Percentiles rank a stretch among this genome's conserved stretches.
Evolutionary conservation across 2,329 filamentous ascomycete species (phyloP).

Genomic region (Juglanconis oblonga): DNA sequence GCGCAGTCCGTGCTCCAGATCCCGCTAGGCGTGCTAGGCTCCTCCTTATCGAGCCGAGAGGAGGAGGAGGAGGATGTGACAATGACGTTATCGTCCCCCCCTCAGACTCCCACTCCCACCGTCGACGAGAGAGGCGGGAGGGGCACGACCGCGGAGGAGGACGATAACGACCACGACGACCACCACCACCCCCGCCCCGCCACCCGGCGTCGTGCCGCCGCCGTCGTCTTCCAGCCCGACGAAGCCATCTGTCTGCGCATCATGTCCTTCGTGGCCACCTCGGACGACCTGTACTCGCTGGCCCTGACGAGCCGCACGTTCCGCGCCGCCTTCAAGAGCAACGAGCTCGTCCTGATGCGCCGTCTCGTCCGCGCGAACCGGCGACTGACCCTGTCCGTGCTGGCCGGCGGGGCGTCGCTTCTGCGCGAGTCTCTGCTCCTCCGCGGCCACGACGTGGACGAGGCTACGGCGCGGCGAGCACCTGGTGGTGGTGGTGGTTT

Average conservation of each 20-base stretch:
- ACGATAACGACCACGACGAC: neutral
- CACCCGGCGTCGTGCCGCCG: no score
- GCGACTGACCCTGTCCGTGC: constrained; percentile 1
- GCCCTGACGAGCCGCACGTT: constrained; percentile 41
- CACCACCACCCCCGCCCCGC: neutral
- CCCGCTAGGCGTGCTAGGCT: constrained; percentile 7
- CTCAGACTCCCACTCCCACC: no score
- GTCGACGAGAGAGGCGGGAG: no score
- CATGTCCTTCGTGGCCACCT: constrained; percentile 35
- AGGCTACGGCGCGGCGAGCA: no score
- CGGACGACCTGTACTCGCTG: constrained; percentile 40
- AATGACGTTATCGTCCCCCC: neutral
- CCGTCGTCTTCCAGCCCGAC: neutral
- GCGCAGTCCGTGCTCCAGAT: constrained; percentile 30
- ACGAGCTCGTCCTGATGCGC: constrained; percentile 37
- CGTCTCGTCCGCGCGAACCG: constrained; percentile 25
- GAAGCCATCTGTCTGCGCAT: constrained; percentile 39
- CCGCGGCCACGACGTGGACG: no score
- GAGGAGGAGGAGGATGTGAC: neutral
- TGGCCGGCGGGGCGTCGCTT: neutral
- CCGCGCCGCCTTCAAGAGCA: constrained; percentile 42
- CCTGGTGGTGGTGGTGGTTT: no score
- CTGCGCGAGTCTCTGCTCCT: neutral
- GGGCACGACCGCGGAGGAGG: neutral
- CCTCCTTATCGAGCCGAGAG: neutral